phyloP scores from a whole-genome alignment of 2,329 filamentous ascomycete genomes.

The Penicillium sp. region DNA sequence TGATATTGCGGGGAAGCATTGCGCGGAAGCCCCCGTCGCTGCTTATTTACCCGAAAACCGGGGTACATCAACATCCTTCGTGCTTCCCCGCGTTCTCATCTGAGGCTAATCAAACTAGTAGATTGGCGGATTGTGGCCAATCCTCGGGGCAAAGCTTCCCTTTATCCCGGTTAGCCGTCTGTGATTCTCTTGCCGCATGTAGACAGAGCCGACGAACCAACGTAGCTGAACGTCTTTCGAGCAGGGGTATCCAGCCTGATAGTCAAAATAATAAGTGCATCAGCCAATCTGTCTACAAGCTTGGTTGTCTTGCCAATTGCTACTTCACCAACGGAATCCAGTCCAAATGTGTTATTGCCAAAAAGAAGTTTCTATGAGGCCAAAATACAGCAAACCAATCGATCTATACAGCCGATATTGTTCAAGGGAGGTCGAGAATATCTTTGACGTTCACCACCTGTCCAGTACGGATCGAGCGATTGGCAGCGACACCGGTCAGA shows the following conservation, averaged over 20 bases:
- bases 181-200: background rate
- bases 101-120: background rate
- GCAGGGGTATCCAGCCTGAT: too few relatives aligned
- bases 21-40: background rate
- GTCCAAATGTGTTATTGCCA: background rate
- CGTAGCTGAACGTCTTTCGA: too few relatives aligned
- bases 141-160: background rate
- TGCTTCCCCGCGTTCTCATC: background rate
- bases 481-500: slow-evolving; percentile 52
- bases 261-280: background rate
- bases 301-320: background rate
- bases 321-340: background rate
- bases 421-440: slow-evolving; percentile 9
- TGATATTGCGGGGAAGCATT: background rate
- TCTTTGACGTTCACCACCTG: slow-evolving; percentile 51
- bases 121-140: background rate
- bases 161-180: background rate
- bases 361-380: background rate
- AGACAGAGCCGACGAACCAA: background rate
- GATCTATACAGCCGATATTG: background rate
- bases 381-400: background rate
- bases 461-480: slow-evolving; percentile 50
- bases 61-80: background rate
- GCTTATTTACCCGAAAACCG: background rate
- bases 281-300: background rate